Conservation (phyloP, 768 basidiomycete genomes). For the Tubosaeta sp. region DNA sequence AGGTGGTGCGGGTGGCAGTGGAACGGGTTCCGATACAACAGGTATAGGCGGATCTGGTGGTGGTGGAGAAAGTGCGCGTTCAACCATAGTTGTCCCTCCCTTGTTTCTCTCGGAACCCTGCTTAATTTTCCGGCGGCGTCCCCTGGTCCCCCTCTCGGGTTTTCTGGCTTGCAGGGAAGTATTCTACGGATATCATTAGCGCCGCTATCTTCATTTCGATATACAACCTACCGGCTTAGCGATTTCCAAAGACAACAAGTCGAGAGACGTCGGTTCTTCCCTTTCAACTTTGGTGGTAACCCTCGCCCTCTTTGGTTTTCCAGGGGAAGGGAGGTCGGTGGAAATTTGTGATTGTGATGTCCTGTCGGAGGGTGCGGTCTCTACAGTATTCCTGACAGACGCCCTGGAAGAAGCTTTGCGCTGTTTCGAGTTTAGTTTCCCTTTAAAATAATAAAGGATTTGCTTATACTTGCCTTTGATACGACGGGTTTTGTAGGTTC, state of each 20-base stretch:
- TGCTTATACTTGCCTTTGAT: constrained; percentile 16
- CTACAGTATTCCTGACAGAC: constrained; percentile 14
- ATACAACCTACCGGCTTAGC: constrained; percentile 17
- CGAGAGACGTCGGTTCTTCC: constrained; percentile 14
- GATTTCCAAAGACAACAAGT: background rate
- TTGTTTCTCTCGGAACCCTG: constrained; percentile 16
- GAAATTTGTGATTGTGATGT: constrained; percentile 13
- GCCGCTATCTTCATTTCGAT: background rate
- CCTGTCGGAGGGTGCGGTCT: constrained; percentile 8
- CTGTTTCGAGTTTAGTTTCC: constrained; percentile 15
- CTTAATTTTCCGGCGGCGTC: constrained; percentile 26
- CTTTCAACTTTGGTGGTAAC: constrained; percentile 25
- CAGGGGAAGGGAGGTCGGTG: constrained; percentile 19
- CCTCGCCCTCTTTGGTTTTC: constrained; percentile 30
- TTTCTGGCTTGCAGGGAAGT: constrained; percentile 11
- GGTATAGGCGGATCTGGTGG: constrained; percentile 13
- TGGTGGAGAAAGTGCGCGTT: constrained; percentile 14
- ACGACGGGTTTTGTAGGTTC: constrained; percentile 17
- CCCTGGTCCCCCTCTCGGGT: constrained; percentile 13
- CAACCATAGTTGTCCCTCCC: constrained; percentile 5
- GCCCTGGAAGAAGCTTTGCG: constrained; percentile 28
- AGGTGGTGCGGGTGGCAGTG: constrained; percentile 2
- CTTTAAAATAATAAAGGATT: background rate
- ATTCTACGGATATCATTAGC: constrained; percentile 10
- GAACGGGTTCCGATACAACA: constrained; percentile 10